Percentiles rank a stretch among this genome's conserved stretches.
phyloP scores from a whole-genome alignment of 2,329 filamentous ascomycete species.

The Microcyclospora tardicrescens region DNA sequence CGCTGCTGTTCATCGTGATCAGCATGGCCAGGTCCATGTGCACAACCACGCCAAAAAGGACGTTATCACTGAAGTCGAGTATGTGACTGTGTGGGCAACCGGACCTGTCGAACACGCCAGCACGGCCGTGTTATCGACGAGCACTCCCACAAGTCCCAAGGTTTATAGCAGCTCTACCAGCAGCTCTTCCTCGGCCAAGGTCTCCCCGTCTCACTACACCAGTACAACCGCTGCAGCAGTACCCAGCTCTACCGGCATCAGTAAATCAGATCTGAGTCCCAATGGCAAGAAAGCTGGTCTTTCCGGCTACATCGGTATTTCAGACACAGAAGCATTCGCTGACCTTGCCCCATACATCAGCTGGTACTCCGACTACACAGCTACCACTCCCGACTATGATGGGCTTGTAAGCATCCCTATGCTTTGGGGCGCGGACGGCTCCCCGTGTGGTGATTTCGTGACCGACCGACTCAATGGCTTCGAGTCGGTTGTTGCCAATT shows the following conservation, averaged over 20 bases:
- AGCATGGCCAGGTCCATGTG: conserved; percentile 3
- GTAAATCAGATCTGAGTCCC: conserved; percentile 5
- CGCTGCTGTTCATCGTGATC: conserved; percentile 1
- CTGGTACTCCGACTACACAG: conserved; percentile 20
- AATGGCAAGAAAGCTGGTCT: conserved; percentile 16
- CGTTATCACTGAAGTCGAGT: conserved; percentile 1
- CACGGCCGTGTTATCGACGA: background rate
- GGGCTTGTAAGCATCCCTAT: conserved; percentile 15
- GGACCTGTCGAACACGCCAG: background rate
- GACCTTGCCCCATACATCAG: conserved; percentile 13
- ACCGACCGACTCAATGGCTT: conserved; percentile 9
- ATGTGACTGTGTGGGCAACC: conserved; percentile 4
- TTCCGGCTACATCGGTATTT: conserved; percentile 15
- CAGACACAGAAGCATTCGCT: conserved; percentile 8
- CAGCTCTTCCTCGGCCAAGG: background rate
- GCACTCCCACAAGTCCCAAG: background rate
- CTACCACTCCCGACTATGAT: conserved; percentile 9
- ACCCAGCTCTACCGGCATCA: conserved; percentile 4
- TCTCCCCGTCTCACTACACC: conserved; percentile 1
- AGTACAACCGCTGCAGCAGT: conserved; percentile 3
- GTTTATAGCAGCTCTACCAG: background rate
- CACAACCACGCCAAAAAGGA: background rate
- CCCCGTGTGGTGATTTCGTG: conserved; percentile 5
- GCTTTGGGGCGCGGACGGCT: conserved; percentile 15
- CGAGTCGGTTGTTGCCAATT: conserved; percentile 8